Percentiles rank a stretch among this genome's conserved stretches.
These are phyloP conservation scores for Fusarium mexicanum DNA, from an alignment of 2,329 filamentous ascomycete genomes.

Conservation along the genomic window DNA sequence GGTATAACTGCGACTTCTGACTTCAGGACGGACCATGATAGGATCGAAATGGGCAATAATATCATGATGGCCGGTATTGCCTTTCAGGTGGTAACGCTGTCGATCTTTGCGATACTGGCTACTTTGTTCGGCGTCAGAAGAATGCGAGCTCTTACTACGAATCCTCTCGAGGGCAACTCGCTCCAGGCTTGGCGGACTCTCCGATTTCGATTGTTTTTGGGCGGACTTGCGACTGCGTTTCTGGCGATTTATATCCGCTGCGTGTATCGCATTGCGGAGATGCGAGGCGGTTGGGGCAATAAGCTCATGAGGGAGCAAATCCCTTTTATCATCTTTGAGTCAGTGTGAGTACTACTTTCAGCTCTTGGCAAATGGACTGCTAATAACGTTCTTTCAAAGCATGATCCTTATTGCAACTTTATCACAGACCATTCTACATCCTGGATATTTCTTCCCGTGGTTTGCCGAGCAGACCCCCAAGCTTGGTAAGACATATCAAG, in stretches of 20 bases:
- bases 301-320: constrained; percentile 3
- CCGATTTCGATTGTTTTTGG: background rate
- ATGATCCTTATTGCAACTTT: constrained; percentile 1
- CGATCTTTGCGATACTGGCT: background rate
- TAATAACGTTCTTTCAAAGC: background rate
- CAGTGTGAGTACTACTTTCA: background rate
- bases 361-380: accelerated
- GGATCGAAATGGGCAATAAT: background rate
- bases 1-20: constrained; percentile 4
- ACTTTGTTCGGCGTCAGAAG: background rate
- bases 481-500: background rate
- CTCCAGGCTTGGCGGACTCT: background rate
- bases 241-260: constrained; percentile 9
- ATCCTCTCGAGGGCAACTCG: background rate
- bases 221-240: background rate
- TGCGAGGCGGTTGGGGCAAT: constrained; percentile 2
- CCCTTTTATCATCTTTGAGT: constrained; percentile 2
- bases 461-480: background rate
- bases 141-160: background rate
- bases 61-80: constrained; percentile 16
- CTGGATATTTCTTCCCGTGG: background rate
- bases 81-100: constrained; percentile 6
- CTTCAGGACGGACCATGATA: background rate
- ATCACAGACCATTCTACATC: background rate
- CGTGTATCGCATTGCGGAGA: constrained; percentile 17